Base-by-base conservation (phyloP, 2,329 filamentous ascomycete genomes). In the Fusarium sp. region DNA sequence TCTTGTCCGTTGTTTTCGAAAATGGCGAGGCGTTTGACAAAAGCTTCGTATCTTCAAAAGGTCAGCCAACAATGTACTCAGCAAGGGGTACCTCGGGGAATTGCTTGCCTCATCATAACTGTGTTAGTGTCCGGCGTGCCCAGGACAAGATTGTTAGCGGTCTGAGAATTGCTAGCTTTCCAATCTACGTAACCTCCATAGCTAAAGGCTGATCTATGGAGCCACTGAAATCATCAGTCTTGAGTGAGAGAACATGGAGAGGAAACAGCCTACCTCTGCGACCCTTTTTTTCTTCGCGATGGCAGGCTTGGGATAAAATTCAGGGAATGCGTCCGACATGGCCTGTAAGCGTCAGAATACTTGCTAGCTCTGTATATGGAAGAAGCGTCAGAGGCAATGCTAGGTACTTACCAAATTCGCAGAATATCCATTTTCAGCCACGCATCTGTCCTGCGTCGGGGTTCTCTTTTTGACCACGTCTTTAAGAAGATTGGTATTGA, bases 251-350 rank as follows among this genome's bases (percentile, higher is more conserved):
- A 24, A 35, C 0, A 30, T 7, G 15, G 16, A 9, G 6, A 51
- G 15, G 5, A 36, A 24, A 8, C 7, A 14, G 11, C 24, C 0
- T 22, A 53, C 50, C 50, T 53, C 50, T 53, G 50, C 50, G 2
- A 53, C 50, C 5, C 48, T 53, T 28, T 2, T 16, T 12, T 36
- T 53, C 33, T 53, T 53, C 4, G 48, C 48, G 0, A 7, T 3
- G 4, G 48, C 12, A 15, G 16, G 0, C 1, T 1, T 13, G 3
- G n/a, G 24, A 20, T 53, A 11, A 28, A 12, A 15, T 0, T 0
- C 1, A 7, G 48, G 48, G 1, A 1, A 53, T 15, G 7, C 8
- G 1, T 3, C 2, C 3, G 48, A 36, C 8, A 53, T 5, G 7
- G 48, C 48, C 48, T 51, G 7, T 6, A 8, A n/a, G 20, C 0